These are phyloP conservation scores for Microbotryum intermedium DNA, from an alignment of 1,284 basidiomycete genomes.

Conservation along the genomic window DNA sequence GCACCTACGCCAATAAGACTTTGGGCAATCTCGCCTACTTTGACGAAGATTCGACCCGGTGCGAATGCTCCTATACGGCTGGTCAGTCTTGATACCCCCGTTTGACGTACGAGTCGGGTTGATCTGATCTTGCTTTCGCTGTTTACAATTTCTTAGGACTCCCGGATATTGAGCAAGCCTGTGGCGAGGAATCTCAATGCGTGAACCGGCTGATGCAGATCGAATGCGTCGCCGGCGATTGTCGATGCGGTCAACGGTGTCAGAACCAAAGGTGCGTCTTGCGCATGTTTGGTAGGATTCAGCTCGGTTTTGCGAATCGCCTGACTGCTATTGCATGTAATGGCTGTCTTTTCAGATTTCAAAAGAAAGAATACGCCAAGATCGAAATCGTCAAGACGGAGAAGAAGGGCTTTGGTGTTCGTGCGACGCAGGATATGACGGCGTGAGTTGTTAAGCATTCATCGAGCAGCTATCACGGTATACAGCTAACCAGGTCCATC, in stretches of 20 bases:
- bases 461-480: too few relatives aligned
- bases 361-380: conserved; percentile 70
- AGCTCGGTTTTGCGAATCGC: neutral
- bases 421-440: conserved; percentile 60
- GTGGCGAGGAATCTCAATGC: conserved; percentile 83
- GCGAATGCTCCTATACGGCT: conserved; percentile 75
- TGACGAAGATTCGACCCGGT: conserved; percentile 82
- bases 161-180: conserved; percentile 59
- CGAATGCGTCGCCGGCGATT: conserved; percentile 82
- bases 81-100: conserved; percentile 50
- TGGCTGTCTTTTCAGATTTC: conserved; percentile 55
- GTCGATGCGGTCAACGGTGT: conserved; percentile 71
- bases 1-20: conserved; percentile 79
- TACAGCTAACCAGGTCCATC: neutral
- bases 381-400: conserved; percentile 90
- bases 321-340: neutral
- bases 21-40: conserved; percentile 53
- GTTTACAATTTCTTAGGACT: conserved; percentile 31
- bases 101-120: conserved; percentile 10
- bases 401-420: conserved; percentile 88
- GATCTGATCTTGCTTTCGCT: neutral
- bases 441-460: conserved; percentile 50
- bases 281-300: neutral
- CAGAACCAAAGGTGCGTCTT: conserved; percentile 80
- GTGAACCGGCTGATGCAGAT: conserved; percentile 97